phyloP scores from a whole-genome alignment of 306 rosid species.

The Prunus campanulata region DNA sequence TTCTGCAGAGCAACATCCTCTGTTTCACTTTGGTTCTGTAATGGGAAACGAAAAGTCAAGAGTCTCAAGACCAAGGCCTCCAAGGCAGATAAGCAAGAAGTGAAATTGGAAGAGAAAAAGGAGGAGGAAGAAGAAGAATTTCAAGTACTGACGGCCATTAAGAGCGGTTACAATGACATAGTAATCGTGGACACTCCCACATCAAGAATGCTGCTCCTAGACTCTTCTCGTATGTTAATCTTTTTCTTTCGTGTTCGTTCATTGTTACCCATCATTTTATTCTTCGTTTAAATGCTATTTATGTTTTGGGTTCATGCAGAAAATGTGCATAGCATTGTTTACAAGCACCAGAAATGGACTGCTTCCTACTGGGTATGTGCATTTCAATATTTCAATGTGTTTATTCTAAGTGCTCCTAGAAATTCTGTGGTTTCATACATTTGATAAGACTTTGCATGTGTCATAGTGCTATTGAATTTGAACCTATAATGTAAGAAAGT shows the following conservation, averaged over 20 bases:
- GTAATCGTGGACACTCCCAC: constrained; percentile 61
- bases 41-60: neutral
- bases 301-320: constrained; percentile 41
- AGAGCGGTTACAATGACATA: constrained; percentile 65
- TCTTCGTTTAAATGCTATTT: constrained; percentile 7
- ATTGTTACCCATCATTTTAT: neutral
- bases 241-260: neutral
- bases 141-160: constrained; percentile 43
- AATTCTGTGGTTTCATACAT: neutral
- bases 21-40: neutral
- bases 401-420: neutral
- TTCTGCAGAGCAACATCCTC: neutral
- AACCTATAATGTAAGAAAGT: neutral
- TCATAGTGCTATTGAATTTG: neutral
- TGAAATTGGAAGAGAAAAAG: constrained; percentile 10
- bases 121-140: constrained; percentile 48
- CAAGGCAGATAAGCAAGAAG: constrained; percentile 16
- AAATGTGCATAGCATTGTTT: constrained; percentile 76
- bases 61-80: neutral
- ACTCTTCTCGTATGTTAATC: constrained; percentile 49
- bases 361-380: constrained; percentile 73
- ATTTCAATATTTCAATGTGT: neutral
- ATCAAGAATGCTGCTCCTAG: constrained; percentile 81
- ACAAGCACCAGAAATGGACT: constrained; percentile 81
- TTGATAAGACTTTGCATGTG: neutral